A percentile compares a stretch with the other conserved stretches of the same genome.
phyloP scores from a whole-genome alignment of 1,284 basidiomycete species.

The Amylostereum areolatum region DNA sequence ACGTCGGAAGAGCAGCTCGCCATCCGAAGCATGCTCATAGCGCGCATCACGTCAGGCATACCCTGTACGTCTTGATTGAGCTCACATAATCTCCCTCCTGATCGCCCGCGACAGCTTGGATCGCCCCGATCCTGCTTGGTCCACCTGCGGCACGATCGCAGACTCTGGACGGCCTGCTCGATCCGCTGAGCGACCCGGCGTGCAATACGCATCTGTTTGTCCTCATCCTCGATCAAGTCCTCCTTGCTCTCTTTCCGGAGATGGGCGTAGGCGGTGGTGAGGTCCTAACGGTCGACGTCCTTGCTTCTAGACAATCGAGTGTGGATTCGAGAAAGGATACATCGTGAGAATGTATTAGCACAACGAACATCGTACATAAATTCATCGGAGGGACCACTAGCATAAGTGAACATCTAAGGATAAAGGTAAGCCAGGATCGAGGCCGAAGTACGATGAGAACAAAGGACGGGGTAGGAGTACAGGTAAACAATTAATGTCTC shows the following conservation, averaged over 20 bases:
- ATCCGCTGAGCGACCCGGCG: constrained; percentile 46
- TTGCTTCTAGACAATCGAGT: no score
- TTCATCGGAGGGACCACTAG: no score
- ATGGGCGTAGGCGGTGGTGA: constrained; percentile 27
- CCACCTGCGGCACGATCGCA: constrained; percentile 27
- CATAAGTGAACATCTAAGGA: no score
- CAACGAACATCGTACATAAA: no score
- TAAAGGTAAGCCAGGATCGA: no score
- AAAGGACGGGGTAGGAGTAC: no score
- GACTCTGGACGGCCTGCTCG: constrained; percentile 47
- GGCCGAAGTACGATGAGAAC: no score
- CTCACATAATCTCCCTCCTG: constrained; percentile 15
- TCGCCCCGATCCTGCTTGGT: constrained; percentile 44
- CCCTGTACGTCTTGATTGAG: constrained; percentile 34
- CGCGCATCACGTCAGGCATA: constrained; percentile 37
- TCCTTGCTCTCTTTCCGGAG: constrained; percentile 64
- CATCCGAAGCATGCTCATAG: constrained; percentile 46
- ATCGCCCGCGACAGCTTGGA: constrained; percentile 7
- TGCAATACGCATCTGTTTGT: constrained; percentile 68
- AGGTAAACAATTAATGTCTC: no score
- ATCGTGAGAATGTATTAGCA: no score
- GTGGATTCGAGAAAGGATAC: no score
- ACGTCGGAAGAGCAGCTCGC: constrained; percentile 61
- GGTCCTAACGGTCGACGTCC: background rate
- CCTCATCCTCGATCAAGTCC: constrained; percentile 55